Base-by-base conservation (phyloP, 441 rosid species). In the Croton setiger region DNA sequence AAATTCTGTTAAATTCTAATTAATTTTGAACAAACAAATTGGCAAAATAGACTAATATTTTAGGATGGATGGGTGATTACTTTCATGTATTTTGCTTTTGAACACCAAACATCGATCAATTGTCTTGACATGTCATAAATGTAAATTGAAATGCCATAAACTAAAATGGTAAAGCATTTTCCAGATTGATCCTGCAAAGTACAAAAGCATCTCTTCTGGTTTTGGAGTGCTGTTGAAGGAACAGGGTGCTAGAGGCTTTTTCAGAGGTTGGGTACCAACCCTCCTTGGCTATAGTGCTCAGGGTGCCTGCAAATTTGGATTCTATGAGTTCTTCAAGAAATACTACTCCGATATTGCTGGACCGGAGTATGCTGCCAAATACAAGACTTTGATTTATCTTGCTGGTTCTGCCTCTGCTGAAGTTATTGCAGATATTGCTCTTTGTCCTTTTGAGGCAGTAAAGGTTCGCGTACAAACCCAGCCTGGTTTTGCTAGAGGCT, bases 401-500 rank as follows among this genome's bases (percentile, higher is more conserved):
- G 98, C 99, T 56, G 99, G 99, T 56, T 96, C 99, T 68, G 99
- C 99, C 55, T 96, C 99, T 80, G 99, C 99, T 76, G 99, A 92
- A 85, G 76, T 96, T 68, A 96, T 96, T 66, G 99, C 99, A n/a
- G 99, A 96, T 83, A 17, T 96, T 76, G 99, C 97, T 0, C 97
- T 96, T 67, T 92, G 99, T 88, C 99, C 99, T 17, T 83, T 96
- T 14, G 99, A 96, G 84, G 99, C 99, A 49, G 99, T 96, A n/a
- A 96, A 96, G 89, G 99, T 96, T 63, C 80, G 98, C 48, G 99
- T 96, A 72, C 98, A 96, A 81, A 96, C 99, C 44, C 99, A 96
- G 82, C 99, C 99, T 74, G 99, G 99, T 60, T 96, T 96, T 63
- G 99, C 99, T 10, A 86, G 97, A 78, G 99, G 99, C 66, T 47